Base-by-base conservation (phyloP, 2,329 filamentous ascomycete genomes). In the Akanthomyces uredinophilus region DNA sequence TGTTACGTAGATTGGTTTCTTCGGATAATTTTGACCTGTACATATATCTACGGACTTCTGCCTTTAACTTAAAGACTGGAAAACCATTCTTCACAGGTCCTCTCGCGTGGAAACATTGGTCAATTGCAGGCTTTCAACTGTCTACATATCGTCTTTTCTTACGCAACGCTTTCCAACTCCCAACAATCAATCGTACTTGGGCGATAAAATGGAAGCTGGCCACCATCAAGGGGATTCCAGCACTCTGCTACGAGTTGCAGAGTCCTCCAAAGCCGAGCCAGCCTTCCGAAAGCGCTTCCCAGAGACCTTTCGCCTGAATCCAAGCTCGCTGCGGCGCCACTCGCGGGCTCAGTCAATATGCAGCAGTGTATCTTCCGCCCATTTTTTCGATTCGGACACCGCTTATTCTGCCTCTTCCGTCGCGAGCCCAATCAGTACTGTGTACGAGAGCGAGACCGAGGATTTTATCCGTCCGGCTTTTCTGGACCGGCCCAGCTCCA, bases 371-470 rank as follows among this genome's bases (percentile, higher is more conserved):
- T 74, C 71, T 7, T 77, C 75, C 1, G 73, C 72, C 4, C 71
- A 74, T 43, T 62, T 75, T 3, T 73, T 73, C 0, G 75, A 77
- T 62, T 76, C 75, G 5, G 75, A 74, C 5, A 77, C 75, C 1
- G 73, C 72, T 0, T 74, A 70, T 44, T 77, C 75, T 1, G 66
- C 70, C 3, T 74, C 73, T 2, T 74, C 72, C 0, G 65, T 75
- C 22, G 72, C 72, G 2, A 75, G 73, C 24, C 74, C 74, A 7
- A 69, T 75, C 54, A 76, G 73, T 60, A 74, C 73, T 0, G 71
- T 69, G 7, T 74, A 74, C 62, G 69, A 72, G 41, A 72, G 70
- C 59, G 73, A 74, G 27, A 27, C 24, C 14, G 47, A 57, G 4
- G 52, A 62, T 6, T 32, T 32, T 20, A 7, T 43, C 4, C 50